Base-by-base conservation (phyloP, 2,329 filamentous ascomycete species). In the Bisporella sp. region DNA sequence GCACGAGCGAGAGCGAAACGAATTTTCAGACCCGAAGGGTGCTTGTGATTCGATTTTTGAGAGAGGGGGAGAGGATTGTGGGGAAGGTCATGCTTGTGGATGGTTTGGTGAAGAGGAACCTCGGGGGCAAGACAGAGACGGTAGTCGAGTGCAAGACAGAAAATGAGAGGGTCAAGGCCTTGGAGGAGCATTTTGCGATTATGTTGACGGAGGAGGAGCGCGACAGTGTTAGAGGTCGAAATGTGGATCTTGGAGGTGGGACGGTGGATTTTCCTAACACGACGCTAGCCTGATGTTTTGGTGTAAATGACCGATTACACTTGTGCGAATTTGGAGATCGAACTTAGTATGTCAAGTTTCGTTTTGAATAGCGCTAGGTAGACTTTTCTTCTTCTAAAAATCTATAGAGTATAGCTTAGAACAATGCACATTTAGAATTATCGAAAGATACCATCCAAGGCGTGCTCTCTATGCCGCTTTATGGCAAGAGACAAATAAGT, bases 21-120 rank as follows among this genome's bases (percentile, higher is more conserved):
- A 65, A 66, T 84, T 52, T 60, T 79, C 84, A 85, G 63, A 77
- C 74, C 8, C 68, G 71, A 49, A 72, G 62, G 3, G 64, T 84
- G 35, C 62, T 85, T 28, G 73, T 79, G 46, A 70, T 79, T 45
- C 76, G 73, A 64, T 83, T 85, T 63, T 63, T 86, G 48, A 59
- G 80, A 50, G 63, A 64, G 30, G 45, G 42, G 21, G 52, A 49
- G 30, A 67, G 71, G 54, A 70, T 80, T 44, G 67, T 73, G 30
- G 81, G 79, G 2, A 75, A 78, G 60, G 64, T 76, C 48, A 74
- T 78, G 64, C 60, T 85, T 55, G 62, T 73, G 4, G 71, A 74
- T 28, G 71, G 67, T 5, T 66, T 71, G 13, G 66, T 84, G 41
- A 84, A 83, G 66, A 69, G 68, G 65, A 76, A 78, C 55, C 55